Conservation (phyloP, 257 asterid species). For the Agastache rugosa region DNA sequence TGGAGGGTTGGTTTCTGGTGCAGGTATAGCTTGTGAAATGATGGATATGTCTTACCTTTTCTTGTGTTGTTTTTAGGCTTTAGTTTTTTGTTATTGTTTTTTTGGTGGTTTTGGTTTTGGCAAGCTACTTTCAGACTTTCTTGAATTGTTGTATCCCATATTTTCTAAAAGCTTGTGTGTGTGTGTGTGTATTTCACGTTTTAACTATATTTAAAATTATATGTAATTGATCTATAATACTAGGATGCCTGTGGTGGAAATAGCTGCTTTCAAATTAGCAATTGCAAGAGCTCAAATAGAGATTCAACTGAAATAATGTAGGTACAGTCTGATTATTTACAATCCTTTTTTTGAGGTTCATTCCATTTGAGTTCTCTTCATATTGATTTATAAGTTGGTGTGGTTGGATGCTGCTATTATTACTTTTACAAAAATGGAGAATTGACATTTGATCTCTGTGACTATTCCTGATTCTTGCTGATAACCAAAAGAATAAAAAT, state of each 20-base stretch:
- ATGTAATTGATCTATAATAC: constrained; percentile 31
- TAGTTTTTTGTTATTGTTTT: neutral
- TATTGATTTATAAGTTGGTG: constrained; percentile 10
- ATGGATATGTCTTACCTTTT: too few species aligned
- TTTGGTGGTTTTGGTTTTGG: neutral
- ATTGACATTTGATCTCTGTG: neutral
- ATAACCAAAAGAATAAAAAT: neutral
- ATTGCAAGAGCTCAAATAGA: constrained; percentile 57
- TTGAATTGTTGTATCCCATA: constrained; percentile 1
- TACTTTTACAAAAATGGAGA: neutral
- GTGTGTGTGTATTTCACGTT: neutral
- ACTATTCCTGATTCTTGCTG: constrained; percentile 4
- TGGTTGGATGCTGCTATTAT: neutral
- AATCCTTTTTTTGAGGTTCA: constrained; percentile 20
- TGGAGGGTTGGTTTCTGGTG: too few species aligned
- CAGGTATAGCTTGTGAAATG: too few species aligned
- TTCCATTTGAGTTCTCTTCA: constrained; percentile 20
- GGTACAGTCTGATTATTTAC: constrained; percentile 42
- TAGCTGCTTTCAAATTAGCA: constrained; percentile 81
- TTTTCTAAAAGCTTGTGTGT: neutral
- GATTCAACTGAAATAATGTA: constrained; percentile 81
- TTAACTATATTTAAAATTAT: constrained; percentile 18
- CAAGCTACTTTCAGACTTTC: neutral
- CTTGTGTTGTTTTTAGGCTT: too few species aligned
- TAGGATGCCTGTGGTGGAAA: constrained; percentile 81